Evolutionary conservation across 2,329 filamentous ascomycete species (phyloP).

Genomic region (Ascochyta lentis): DNA sequence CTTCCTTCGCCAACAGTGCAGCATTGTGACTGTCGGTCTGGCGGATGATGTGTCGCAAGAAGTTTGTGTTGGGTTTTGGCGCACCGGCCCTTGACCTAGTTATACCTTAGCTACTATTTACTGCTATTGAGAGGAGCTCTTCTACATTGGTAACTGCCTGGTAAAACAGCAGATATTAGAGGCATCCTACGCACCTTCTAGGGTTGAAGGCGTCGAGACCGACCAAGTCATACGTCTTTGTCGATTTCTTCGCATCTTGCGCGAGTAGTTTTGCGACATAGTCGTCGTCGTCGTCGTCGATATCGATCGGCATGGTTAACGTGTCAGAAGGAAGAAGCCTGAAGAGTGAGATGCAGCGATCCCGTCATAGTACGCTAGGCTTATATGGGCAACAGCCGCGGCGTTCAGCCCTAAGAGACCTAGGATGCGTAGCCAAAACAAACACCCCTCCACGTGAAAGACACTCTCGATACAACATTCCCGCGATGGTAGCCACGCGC

Average conservation of each 20-base stretch:
- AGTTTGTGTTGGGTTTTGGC: slow-evolving; percentile 90
- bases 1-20: slow-evolving; percentile 82
- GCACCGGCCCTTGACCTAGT: slow-evolving; percentile 67
- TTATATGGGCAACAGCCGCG: slow-evolving; percentile 28
- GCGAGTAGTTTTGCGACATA: slow-evolving; percentile 81
- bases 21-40: slow-evolving; percentile 91
- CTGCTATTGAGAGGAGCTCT: not conserved
- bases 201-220: slow-evolving; percentile 73
- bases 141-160: slow-evolving; percentile 5
- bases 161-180: slow-evolving; percentile 1
- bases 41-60: slow-evolving; percentile 85
- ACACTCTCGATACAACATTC: slow-evolving; percentile 1
- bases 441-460: slow-evolving; percentile 29
- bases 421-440: slow-evolving; percentile 34
- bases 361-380: slow-evolving; percentile 18
- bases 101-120: not conserved
- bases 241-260: slow-evolving; percentile 77
- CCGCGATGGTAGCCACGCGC: slow-evolving; percentile 36
- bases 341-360: slow-evolving; percentile 1
- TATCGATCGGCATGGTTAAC: slow-evolving; percentile 28
- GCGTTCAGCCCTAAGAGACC: slow-evolving; percentile 26
- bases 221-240: slow-evolving; percentile 75
- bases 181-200: slow-evolving; percentile 54
- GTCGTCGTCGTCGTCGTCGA: slow-evolving; percentile 74
- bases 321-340: slow-evolving; percentile 1